Evolutionary conservation across 2,329 filamentous ascomycete species (phyloP), one percentile per base, ranked within the genome.

Genomic region (Aotearoamyces nothofagi): DNA sequence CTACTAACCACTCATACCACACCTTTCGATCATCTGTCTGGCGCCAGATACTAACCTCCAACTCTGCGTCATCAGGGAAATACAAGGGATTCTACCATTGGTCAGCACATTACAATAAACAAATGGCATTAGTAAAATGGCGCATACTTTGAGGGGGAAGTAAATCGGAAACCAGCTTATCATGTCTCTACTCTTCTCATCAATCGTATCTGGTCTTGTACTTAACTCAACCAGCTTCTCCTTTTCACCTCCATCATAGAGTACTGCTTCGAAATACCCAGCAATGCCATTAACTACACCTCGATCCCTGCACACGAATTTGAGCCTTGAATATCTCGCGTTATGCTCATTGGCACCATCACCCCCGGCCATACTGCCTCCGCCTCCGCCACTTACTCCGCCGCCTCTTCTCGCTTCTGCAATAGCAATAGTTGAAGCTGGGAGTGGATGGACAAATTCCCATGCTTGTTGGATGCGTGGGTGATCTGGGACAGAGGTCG

Each of bases 131-230:
- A 14, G 22, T 6, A 11, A 3, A 16, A 14, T 17, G 12, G 13
- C 28, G 50, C 68, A 46, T 60, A 86, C 84, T 72, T 90, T 92
- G 9, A 98, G 58, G 0, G 92, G 90, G 49, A 98, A 98, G 58
- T 87, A 94, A 16, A 98, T 96, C 1, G 90, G 90, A 51, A 98
- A 98, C 90, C 90, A 98, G 31, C 82, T 92, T 39, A 94, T 92
- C 92, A 98, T 98, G 44, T 92, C 86, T 48, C 78, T 79, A 61
- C 84, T 93, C 68, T 96, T 96, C 33, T 61, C 60, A 32, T 90
- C 82, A 56, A 98, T 96, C 16, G 78, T 81, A 39, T 92, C 79
- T 0, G 90, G 92, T 45, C 93, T 78, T 4, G 80, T 98, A 46
- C 83, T 92, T 34, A 98, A 66, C 57, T 96, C 87, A 4, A 94